Percentiles rank a stretch among this genome's conserved stretches.
These are phyloP conservation scores for Cenococcum geophilum DNA, from an alignment of 495 filamentous ascomycete genomes.

Conservation along the genomic window DNA sequence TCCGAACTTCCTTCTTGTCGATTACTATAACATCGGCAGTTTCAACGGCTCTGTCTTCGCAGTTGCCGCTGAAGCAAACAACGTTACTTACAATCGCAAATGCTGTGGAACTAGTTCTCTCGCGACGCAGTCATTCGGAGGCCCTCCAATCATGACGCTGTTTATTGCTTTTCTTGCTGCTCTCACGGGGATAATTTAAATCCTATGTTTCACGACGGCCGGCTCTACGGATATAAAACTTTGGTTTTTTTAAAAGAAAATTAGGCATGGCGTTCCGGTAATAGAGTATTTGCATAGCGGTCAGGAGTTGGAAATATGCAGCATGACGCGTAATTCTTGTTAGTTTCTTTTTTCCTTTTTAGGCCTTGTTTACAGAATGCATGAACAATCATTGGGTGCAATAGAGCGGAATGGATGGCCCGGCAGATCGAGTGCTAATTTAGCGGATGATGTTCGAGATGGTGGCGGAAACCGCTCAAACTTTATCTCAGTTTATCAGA, in stretches of 20 bases:
- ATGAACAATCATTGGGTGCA: too few relatives aligned
- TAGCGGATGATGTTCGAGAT: too few relatives aligned
- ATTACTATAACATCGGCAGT: constrained; percentile 73
- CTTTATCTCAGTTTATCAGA: too few relatives aligned
- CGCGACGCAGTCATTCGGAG: background rate
- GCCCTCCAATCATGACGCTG: background rate
- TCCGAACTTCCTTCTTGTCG: constrained; percentile 83
- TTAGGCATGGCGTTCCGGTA: background rate
- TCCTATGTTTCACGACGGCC: background rate
- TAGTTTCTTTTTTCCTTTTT: background rate
- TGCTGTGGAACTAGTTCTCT: constrained; percentile 58
- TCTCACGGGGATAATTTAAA: background rate
- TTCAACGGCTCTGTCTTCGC: constrained; percentile 82
- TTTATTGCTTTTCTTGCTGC: background rate
- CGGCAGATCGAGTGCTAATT: too few relatives aligned
- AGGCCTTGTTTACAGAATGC: background rate
- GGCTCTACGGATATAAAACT: background rate
- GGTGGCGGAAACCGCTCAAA: too few relatives aligned
- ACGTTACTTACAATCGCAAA: constrained; percentile 66
- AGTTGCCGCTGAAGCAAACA: constrained; percentile 78
- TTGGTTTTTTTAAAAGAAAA: too few relatives aligned
- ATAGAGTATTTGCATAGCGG: background rate
- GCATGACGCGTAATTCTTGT: background rate
- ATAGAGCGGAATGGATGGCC: too few relatives aligned
- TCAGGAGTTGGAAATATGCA: background rate